Base-by-base conservation (phyloP, 2,329 filamentous ascomycete species). In the Calcarisporium arbuscula region DNA sequence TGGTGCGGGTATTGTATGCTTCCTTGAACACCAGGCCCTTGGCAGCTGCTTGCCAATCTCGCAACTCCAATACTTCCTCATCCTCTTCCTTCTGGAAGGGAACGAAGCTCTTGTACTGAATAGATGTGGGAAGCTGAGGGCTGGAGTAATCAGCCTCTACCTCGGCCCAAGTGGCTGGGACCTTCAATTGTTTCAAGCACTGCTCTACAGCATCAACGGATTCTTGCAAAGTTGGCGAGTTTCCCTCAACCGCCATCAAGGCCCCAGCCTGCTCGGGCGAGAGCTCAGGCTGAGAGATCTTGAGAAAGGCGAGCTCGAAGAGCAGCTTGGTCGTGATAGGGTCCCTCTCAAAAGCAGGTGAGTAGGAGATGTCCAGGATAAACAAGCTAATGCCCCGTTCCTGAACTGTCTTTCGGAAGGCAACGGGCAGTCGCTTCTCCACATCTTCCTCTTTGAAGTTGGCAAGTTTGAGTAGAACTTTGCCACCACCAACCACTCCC, bases 1-100 rank as follows among this genome's bases (percentile, higher is more conserved):
- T 67, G 44, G 69, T 70, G 52, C 77, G 68, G 17, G 87, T 89
- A 43, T 76, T 80, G 54, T 88, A 96, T 1, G 87, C 90, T 63
- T 98, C 92, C 70, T 94, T 95, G 75, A 98, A 98, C 5, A 77
- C 77, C 38, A 98, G 71, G 30, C 82, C 85, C 69, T 94, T 92
- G 41, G 90, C 92, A 32, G 81, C 85, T 30, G 80, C 72, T 61
- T 89, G 75, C 86, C 89, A 95, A 58, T 82, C 74, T 49, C 76
- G 75, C 40, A 94, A 74, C 46, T 62, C 53, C 4, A 80, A 61
- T 4, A 73, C 71, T 17, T 80, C 70, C 58, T 94, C 87, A 0
- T 62, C 47, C 51, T 94, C 85, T 27, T 74, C 67, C 64, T 90
- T 94, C 47, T 85, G 73, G 54, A 88, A 94, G 3, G 79, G 61